Percentiles rank a stretch among this genome's conserved stretches.
These are phyloP conservation scores for Ustilago nuda DNA, from an alignment of 1,284 basidiomycete species.

Conservation along the genomic window DNA sequence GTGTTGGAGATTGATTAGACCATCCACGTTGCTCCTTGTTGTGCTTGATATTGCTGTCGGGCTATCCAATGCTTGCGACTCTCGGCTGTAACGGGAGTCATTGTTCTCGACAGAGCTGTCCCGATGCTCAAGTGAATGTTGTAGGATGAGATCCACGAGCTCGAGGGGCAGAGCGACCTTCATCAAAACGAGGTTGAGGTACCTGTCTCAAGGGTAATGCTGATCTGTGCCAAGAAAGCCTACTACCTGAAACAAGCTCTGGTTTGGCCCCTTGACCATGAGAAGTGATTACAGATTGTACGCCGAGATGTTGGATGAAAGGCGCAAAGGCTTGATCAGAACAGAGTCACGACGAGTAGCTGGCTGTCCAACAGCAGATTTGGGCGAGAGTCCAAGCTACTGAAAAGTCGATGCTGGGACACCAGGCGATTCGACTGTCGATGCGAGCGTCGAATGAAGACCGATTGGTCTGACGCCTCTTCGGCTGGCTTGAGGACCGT, in stretches of 20 bases:
- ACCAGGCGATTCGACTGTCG: too few relatives aligned
- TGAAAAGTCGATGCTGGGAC: too few relatives aligned
- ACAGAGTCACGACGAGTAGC: too few relatives aligned
- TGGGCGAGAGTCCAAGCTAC: too few relatives aligned
- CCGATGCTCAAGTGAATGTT: constrained; percentile 8
- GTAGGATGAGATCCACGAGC: constrained; percentile 45
- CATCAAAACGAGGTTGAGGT: constrained; percentile 4
- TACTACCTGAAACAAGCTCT: background rate
- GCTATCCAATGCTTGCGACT: background rate
- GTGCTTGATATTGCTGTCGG: background rate
- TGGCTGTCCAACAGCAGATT: too few relatives aligned
- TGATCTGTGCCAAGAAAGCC: background rate
- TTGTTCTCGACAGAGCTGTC: background rate
- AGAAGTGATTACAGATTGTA: background rate
- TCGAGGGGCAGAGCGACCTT: constrained; percentile 26
- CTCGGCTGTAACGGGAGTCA: background rate
- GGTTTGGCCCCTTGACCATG: background rate
- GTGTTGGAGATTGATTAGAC: constrained; percentile 9
- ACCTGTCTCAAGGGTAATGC: background rate
- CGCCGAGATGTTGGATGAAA: too few relatives aligned
- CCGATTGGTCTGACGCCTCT: too few relatives aligned
- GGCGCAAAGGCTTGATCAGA: too few relatives aligned
- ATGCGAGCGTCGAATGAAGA: too few relatives aligned
- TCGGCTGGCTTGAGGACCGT: too few relatives aligned
- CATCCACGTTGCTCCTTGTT: background rate